Evolutionary conservation across 768 basidiomycete species (phyloP).

Genomic region (Termitomyces sp.): DNA sequence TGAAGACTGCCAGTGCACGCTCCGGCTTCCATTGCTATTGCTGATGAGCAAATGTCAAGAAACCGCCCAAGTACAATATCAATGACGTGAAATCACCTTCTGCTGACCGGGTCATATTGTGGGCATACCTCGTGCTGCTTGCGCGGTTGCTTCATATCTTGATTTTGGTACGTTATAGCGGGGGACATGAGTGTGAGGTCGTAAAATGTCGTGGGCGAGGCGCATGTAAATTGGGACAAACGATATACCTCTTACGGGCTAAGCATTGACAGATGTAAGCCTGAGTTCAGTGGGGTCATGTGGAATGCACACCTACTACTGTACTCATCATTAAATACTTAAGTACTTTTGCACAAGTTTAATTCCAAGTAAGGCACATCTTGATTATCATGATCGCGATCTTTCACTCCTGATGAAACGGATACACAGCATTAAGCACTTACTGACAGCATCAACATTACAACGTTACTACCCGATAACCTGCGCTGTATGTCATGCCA

Average conservation of each 20-base stretch:
- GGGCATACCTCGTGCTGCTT: conserved; percentile 32
- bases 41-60: conserved; percentile 5
- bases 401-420: conserved; percentile 1
- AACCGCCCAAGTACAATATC: neutral
- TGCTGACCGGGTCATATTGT: conserved; percentile 36
- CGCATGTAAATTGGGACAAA: conserved; percentile 4
- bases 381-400: neutral
- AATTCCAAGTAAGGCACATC: neutral
- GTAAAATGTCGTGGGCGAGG: conserved; percentile 7
- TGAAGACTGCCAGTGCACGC: conserved; percentile 21
- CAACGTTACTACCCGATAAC: neutral
- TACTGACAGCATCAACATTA: neutral
- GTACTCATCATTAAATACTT: neutral
- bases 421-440: neutral
- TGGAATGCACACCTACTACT: neutral
- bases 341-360: neutral
- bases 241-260: neutral
- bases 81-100: conserved; percentile 28
- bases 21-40: conserved; percentile 19
- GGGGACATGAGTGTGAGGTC: conserved; percentile 3
- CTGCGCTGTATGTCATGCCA: neutral
- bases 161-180: neutral
- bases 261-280: conserved; percentile 4
- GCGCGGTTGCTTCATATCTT: neutral
- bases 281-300: conserved; percentile 8